These are phyloP conservation scores for Persicaria maculosa DNA, from an alignment of 148 eudicot genomes.

Conservation along the genomic window DNA sequence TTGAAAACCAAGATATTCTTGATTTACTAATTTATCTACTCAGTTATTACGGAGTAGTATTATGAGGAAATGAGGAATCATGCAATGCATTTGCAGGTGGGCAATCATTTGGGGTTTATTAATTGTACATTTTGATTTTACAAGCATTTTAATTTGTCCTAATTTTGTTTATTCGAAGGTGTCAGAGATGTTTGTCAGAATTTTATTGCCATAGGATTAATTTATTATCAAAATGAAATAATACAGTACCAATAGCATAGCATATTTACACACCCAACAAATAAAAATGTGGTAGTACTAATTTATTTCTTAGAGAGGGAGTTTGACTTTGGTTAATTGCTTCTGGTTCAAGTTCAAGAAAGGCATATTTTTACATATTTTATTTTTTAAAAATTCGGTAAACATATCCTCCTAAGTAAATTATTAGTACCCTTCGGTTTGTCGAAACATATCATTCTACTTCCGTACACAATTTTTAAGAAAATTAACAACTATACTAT, in stretches of 20 bases:
- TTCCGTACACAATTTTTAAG: too few relatives aligned
- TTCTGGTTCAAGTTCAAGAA: not conserved
- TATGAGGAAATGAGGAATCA: too few relatives aligned
- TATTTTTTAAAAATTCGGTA: not conserved
- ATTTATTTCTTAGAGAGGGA: not conserved
- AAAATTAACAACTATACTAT: too few relatives aligned
- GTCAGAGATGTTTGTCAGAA: conserved; percentile 39
- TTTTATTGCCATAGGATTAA: conserved; percentile 8
- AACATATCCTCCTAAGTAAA: not conserved
- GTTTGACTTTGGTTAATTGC: conserved; percentile 1
- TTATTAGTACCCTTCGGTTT: too few relatives aligned
- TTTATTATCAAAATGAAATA: not conserved
- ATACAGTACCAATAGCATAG: not conserved
- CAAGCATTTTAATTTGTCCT: not conserved
- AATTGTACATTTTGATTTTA: not conserved
- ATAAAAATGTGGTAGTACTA: not conserved
- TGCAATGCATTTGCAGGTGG: not conserved
- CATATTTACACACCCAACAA: not conserved
- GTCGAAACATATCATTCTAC: too few relatives aligned
- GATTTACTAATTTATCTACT: too few relatives aligned
- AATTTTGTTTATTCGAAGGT: conserved; percentile 9
- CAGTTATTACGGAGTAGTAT: too few relatives aligned
- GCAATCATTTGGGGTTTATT: not conserved
- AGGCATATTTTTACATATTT: too few relatives aligned
- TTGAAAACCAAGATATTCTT: too few relatives aligned